Evolutionary conservation across 1,284 basidiomycete genomes (phyloP).

Genomic region (Papiliotrema terrestris): DNA sequence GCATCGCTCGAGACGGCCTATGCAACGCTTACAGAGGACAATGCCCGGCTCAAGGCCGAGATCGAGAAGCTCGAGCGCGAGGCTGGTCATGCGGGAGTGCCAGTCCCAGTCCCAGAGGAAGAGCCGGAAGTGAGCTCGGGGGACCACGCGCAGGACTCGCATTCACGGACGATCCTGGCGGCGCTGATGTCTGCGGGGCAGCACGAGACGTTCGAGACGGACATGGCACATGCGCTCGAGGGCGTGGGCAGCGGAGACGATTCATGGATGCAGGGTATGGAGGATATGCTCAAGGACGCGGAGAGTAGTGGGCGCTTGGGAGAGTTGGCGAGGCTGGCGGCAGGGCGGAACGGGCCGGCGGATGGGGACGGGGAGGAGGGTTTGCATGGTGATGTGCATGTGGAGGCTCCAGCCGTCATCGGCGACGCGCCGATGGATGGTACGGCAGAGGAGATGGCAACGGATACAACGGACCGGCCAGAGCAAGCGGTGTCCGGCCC

Average conservation of each 20-base stretch:
- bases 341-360: conserved; percentile 13
- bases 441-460: not conserved
- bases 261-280: conserved; percentile 39
- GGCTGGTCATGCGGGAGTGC: not conserved
- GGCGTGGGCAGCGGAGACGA: conserved; percentile 25
- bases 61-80: conserved; percentile 20
- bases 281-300: conserved; percentile 32
- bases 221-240: conserved; percentile 2
- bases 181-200: conserved; percentile 30
- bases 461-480: not conserved
- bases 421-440: not conserved
- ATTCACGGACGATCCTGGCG: conserved; percentile 37
- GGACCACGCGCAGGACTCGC: conserved; percentile 23
- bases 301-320: conserved; percentile 36
- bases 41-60: conserved; percentile 35
- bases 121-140: not conserved
- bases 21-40: conserved; percentile 36
- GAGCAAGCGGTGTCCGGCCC: not conserved
- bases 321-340: conserved; percentile 40
- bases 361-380: not conserved
- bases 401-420: not conserved
- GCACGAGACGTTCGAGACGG: conserved; percentile 12
- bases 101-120: not conserved
- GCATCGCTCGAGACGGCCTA: conserved; percentile 34
- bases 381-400: not conserved